Evolutionary conservation across 2,329 filamentous ascomycete genomes (phyloP).

Genomic region (Thielaviopsis musarum): DNA sequence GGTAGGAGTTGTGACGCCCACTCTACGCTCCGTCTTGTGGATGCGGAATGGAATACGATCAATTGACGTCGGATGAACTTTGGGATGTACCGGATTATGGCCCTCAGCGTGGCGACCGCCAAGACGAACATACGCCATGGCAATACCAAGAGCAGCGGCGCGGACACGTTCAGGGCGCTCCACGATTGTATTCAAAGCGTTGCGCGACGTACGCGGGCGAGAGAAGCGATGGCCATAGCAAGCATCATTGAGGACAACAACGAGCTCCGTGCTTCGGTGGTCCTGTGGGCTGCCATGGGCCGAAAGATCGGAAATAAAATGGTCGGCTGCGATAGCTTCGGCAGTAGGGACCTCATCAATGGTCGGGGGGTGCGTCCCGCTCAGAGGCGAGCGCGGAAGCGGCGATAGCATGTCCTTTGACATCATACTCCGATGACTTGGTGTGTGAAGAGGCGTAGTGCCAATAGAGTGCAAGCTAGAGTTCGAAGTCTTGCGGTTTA

Average conservation of each 20-base stretch:
- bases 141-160: conserved; percentile 66
- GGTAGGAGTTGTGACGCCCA: conserved; percentile 55
- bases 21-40: conserved; percentile 54
- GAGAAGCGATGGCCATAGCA: conserved; percentile 92
- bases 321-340: conserved; percentile 43
- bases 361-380: conserved; percentile 14
- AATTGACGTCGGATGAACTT: conserved; percentile 35
- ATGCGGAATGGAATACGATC: conserved; percentile 65
- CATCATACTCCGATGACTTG: conserved; percentile 6
- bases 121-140: conserved; percentile 78
- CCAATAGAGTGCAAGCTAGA: conserved; percentile 38
- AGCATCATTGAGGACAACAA: conserved; percentile 80
- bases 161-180: conserved; percentile 85
- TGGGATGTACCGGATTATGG: conserved; percentile 47
- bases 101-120: conserved; percentile 65
- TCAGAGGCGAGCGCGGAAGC: conserved; percentile 22
- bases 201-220: conserved; percentile 59
- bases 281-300: conserved; percentile 35
- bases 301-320: conserved; percentile 54
- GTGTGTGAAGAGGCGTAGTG: conserved; percentile 5
- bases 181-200: conserved; percentile 62
- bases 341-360: conserved; percentile 28
- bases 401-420: conserved; percentile 29
- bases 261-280: conserved; percentile 37
- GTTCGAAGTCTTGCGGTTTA: conserved; percentile 39